Evolutionary conservation across 306 rosid species (phyloP).

Genomic region (Quercus aquifolioides): DNA sequence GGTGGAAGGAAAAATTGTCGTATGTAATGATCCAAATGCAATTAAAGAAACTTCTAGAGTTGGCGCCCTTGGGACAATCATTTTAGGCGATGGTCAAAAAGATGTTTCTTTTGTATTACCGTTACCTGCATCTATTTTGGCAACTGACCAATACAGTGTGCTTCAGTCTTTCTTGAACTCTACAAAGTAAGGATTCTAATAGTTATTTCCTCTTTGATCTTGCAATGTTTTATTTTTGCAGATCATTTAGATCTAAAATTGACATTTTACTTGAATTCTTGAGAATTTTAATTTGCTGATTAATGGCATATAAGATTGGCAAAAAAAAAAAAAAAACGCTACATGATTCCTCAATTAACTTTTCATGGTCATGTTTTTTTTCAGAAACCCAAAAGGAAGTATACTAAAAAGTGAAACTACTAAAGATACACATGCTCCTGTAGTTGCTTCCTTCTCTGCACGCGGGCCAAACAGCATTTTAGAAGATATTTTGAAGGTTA

Average conservation of each 20-base stretch:
- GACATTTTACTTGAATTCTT: too few species aligned
- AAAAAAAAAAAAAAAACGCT: too few species aligned
- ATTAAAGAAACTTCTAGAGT: background rate
- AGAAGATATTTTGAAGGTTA: conserved; percentile 23
- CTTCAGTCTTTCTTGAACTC: background rate
- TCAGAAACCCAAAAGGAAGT: background rate
- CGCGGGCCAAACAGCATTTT: conserved; percentile 29
- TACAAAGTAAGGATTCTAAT: background rate
- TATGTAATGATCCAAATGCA: background rate
- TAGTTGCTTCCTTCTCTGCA: conserved; percentile 23
- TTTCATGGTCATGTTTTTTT: background rate
- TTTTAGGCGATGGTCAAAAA: background rate
- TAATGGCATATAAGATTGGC: too few species aligned
- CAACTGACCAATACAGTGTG: background rate
- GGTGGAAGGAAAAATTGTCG: conserved; percentile 37
- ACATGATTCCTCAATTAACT: background rate
- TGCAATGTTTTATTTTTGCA: too few species aligned
- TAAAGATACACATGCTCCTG: conserved; percentile 2
- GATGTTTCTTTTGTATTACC: background rate
- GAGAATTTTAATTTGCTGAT: too few species aligned
- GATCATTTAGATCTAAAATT: too few species aligned
- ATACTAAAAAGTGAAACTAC: background rate
- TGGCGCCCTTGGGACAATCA: conserved; percentile 24
- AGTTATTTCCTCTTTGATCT: background rate
- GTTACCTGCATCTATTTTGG: background rate